A percentile compares a stretch with the other conserved stretches of the same genome.
phyloP scores from a whole-genome alignment of 345 rosid species.

The Eucalyptus polybractea region DNA sequence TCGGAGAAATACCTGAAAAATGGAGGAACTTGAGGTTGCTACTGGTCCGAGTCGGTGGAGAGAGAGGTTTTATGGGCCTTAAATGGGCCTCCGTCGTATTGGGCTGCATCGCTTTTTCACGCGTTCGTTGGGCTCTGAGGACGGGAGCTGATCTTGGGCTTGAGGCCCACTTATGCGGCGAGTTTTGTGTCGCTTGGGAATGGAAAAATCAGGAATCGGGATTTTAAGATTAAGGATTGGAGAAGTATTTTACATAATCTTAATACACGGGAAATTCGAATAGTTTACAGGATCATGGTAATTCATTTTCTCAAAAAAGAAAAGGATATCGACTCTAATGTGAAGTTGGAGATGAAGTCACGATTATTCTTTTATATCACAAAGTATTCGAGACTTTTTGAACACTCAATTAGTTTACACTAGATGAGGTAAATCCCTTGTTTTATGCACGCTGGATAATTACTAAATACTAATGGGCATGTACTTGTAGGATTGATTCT shows the following conservation, averaged over 20 bases:
- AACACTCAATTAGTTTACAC: neutral
- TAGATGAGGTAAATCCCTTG: accelerated
- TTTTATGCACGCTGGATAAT: accelerated
- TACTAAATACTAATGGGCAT: neutral
- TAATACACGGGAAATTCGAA: neutral
- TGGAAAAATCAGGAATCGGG: neutral
- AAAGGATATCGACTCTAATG: neutral
- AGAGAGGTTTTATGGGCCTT: neutral
- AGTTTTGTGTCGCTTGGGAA: neutral
- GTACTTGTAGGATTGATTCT: accelerated
- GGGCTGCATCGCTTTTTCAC: neutral
- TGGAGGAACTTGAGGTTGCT: neutral
- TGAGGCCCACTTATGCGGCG: neutral
- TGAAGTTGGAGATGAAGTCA: neutral
- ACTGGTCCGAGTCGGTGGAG: neutral
- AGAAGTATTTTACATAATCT: neutral
- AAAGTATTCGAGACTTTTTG: accelerated
- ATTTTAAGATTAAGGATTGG: neutral
- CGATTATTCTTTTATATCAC: neutral
- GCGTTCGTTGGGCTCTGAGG: neutral
- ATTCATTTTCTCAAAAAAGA: neutral
- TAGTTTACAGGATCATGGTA: accelerated
- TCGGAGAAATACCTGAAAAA: neutral
- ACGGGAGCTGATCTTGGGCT: neutral
- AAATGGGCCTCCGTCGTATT: neutral